Percentiles rank a stretch among this genome's conserved stretches.
phyloP scores from a whole-genome alignment of 2,329 filamentous ascomycete species.

The Aureobasidium sp. region DNA sequence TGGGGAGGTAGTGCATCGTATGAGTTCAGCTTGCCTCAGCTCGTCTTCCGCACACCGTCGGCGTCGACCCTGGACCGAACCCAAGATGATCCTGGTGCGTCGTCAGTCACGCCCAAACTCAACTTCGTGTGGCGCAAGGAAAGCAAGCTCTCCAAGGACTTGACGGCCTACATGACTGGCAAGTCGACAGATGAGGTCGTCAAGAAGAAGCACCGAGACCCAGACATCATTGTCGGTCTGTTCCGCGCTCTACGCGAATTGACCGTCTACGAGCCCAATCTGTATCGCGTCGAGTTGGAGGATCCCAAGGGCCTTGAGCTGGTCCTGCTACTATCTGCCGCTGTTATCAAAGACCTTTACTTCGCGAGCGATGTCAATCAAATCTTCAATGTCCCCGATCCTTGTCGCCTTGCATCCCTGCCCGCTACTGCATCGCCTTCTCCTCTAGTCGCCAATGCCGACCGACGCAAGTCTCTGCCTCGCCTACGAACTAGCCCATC shows the following conservation, averaged over 20 bases:
- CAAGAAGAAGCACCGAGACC: constrained; percentile 76
- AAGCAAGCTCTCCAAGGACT: constrained; percentile 74
- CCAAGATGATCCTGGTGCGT: constrained; percentile 51
- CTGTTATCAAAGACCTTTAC: constrained; percentile 56
- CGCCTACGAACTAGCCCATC: constrained; percentile 23
- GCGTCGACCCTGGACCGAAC: constrained; percentile 70
- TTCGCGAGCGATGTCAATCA: constrained; percentile 57
- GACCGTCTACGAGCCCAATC: constrained; percentile 88
- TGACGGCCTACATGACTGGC: constrained; percentile 81
- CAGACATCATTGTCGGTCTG: constrained; percentile 89
- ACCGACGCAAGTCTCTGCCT: constrained; percentile 23
- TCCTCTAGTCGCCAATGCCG: constrained; percentile 18
- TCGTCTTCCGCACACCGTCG: constrained; percentile 75
- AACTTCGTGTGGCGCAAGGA: constrained; percentile 87
- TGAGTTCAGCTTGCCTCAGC: constrained; percentile 88
- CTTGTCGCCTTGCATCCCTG: constrained; percentile 25
- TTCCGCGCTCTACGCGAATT: constrained; percentile 70
- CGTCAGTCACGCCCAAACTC: constrained; percentile 57
- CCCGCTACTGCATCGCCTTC: constrained; percentile 17
- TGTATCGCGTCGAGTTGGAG: constrained; percentile 83
- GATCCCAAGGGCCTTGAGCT: constrained; percentile 91
- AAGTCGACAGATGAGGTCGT: constrained; percentile 58
- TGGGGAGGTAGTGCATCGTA: constrained; percentile 78
- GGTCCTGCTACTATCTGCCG: constrained; percentile 56
- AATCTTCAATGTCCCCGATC: constrained; percentile 65